Conservation (phyloP, 2,329 filamentous ascomycete genomes). For the Ophiosphaerella narmari region DNA sequence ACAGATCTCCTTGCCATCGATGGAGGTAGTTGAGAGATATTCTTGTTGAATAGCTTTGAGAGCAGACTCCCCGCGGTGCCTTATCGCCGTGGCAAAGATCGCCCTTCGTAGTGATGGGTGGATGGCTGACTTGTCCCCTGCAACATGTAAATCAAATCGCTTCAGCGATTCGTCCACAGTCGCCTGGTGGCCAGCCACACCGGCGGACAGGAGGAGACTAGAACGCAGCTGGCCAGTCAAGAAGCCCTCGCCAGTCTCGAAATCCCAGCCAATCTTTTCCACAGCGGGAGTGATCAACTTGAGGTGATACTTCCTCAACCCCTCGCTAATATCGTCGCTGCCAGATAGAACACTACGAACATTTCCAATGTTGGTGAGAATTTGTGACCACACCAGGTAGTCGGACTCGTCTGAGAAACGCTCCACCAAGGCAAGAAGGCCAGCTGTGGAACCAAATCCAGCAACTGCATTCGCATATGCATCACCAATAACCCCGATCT, state of each 20-base stretch:
- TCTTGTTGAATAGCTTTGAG: conserved; percentile 80
- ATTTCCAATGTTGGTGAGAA: conserved; percentile 74
- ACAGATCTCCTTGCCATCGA: conserved; percentile 89
- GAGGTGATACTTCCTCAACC: conserved; percentile 77
- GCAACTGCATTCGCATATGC: conserved; percentile 87
- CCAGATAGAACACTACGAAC: conserved; percentile 85
- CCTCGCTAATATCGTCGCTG: conserved; percentile 71
- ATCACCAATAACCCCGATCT: conserved; percentile 89
- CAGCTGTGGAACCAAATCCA: conserved; percentile 80
- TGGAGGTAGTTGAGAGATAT: conserved; percentile 78
- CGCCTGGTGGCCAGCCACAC: conserved; percentile 74
- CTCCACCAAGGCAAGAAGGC: conserved; percentile 80
- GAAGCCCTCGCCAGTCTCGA: conserved; percentile 76
- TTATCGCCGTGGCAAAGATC: conserved; percentile 79
- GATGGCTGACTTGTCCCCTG: conserved; percentile 70
- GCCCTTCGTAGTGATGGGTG: conserved; percentile 80
- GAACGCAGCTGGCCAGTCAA: conserved; percentile 82
- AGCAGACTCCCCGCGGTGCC: conserved; percentile 71
- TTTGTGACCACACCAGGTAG: conserved; percentile 87
- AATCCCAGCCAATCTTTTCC: conserved; percentile 84
- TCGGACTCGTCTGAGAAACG: conserved; percentile 82
- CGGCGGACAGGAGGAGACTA: conserved; percentile 76
- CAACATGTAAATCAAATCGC: conserved; percentile 79
- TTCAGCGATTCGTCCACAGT: conserved; percentile 74
- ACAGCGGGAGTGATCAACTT: conserved; percentile 76